Conservation (phyloP, 768 basidiomycete genomes). For the Phanerodontia chrysosporium region DNA sequence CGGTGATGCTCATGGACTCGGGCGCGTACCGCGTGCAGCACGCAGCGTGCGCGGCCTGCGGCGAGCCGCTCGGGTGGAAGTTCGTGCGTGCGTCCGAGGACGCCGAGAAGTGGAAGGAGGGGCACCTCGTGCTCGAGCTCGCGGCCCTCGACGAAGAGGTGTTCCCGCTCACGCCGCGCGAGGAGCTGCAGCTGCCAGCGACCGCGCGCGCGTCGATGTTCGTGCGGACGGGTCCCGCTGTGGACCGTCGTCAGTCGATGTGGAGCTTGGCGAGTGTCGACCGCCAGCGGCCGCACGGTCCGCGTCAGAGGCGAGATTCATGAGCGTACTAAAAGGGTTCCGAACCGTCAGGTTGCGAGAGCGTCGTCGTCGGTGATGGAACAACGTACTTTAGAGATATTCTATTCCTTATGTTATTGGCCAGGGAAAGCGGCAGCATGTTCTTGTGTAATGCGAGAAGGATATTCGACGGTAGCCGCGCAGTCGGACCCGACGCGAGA, state of each 20-base stretch:
- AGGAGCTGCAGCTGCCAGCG: neutral
- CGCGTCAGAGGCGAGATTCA: neutral
- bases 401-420: too few relatives aligned
- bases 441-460: too few relatives aligned
- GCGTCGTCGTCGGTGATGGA: too few relatives aligned
- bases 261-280: too few relatives aligned
- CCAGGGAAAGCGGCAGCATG: too few relatives aligned
- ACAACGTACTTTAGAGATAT: too few relatives aligned
- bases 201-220: neutral
- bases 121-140: slow-evolving; percentile 53
- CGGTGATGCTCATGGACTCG: slow-evolving; percentile 56
- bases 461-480: too few relatives aligned
- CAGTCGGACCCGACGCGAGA: too few relatives aligned
- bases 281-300: slow-evolving; percentile 1
- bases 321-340: neutral
- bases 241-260: too few relatives aligned
- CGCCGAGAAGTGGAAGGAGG: slow-evolving; percentile 63
- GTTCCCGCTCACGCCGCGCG: slow-evolving; percentile 6
- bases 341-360: neutral
- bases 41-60: slow-evolving; percentile 46
- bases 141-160: slow-evolving; percentile 34
- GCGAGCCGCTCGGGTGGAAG: slow-evolving; percentile 58
- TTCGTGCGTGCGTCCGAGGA: slow-evolving; percentile 53
- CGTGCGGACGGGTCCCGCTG: neutral
- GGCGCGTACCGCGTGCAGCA: slow-evolving; percentile 63